These are phyloP conservation scores for Quercus cerris DNA, from an alignment of 306 rosid species.

Conservation along the genomic window DNA sequence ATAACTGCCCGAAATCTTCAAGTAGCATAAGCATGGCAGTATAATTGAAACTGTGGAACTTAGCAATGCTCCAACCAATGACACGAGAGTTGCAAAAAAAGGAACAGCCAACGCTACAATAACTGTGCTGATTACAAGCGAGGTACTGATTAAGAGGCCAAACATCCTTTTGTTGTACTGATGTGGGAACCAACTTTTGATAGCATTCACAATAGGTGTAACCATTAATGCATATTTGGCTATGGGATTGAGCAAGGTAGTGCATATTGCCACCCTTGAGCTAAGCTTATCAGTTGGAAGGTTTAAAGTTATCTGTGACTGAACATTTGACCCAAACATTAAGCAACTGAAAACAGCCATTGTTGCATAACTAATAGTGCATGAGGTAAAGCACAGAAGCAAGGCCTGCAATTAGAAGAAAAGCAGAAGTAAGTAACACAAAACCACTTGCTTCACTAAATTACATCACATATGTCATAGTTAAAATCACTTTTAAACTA, in stretches of 20 bases:
- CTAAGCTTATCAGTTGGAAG: slow-evolving; percentile 55
- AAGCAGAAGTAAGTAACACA: not conserved
- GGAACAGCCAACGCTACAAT: slow-evolving; percentile 48
- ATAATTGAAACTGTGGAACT: slow-evolving; percentile 60
- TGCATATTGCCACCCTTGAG: slow-evolving; percentile 61
- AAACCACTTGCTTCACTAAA: too few species aligned
- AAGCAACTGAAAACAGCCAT: slow-evolving; percentile 72
- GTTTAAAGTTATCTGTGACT: slow-evolving; percentile 65
- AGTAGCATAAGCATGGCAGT: slow-evolving; percentile 65
- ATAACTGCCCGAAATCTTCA: slow-evolving; percentile 55
- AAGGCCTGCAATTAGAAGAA: slow-evolving; percentile 46
- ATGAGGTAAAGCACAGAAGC: slow-evolving; percentile 46
- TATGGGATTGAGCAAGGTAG: slow-evolving; percentile 67
- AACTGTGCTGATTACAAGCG: slow-evolving; percentile 43
- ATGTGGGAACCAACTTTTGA: slow-evolving; percentile 38
- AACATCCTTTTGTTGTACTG: slow-evolving; percentile 28
- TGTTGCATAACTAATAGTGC: slow-evolving; percentile 56
- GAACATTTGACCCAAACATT: slow-evolving; percentile 56
- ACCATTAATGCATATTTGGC: slow-evolving; percentile 73
- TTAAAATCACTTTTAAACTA: too few species aligned
- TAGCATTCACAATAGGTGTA: slow-evolving; percentile 55
- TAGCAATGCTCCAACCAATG: slow-evolving; percentile 65
- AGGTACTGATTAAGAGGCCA: slow-evolving; percentile 28
- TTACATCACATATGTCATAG: too few species aligned
- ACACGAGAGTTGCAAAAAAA: slow-evolving; percentile 51